Percentiles rank a stretch among this genome's conserved stretches.
These are phyloP conservation scores for Triticum urartu DNA, from an alignment of 176 grass and related monocot species.

Conservation along the genomic window DNA sequence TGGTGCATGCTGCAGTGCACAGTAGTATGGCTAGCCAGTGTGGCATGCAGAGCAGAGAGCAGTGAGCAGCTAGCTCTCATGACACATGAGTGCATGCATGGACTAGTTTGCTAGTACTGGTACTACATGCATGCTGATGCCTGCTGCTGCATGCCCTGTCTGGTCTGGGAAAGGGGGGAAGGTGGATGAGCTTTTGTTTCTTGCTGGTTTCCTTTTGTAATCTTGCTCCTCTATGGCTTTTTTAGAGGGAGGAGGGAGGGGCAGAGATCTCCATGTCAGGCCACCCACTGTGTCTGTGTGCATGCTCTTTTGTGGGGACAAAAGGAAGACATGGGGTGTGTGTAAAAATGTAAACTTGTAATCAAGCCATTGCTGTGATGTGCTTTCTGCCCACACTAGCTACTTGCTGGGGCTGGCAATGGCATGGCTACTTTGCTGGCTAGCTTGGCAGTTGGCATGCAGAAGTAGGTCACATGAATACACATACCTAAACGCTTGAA, in stretches of 20 bases:
- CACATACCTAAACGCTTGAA: background rate
- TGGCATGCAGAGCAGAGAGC: slow-evolving; percentile 31
- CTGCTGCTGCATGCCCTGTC: slow-evolving; percentile 35
- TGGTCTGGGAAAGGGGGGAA: slow-evolving; percentile 34
- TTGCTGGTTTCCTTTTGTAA: slow-evolving; percentile 48
- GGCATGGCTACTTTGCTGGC: background rate
- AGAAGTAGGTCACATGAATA: slow-evolving; percentile 30
- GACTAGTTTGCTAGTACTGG: slow-evolving; percentile 17
- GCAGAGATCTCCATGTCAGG: slow-evolving; percentile 54
- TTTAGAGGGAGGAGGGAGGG: slow-evolving; percentile 18
- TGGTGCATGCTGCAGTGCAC: slow-evolving; percentile 38
- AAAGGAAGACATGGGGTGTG: slow-evolving; percentile 16
- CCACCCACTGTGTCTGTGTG: slow-evolving; percentile 32
- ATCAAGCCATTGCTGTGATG: slow-evolving; percentile 5
- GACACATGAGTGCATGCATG: slow-evolving; percentile 40
- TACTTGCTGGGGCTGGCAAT: slow-evolving; percentile 40
- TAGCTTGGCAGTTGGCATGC: background rate
- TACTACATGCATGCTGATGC: slow-evolving; percentile 32
- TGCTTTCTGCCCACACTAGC: slow-evolving; percentile 53
- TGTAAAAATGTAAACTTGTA: slow-evolving; percentile 37
- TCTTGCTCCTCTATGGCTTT: slow-evolving; percentile 37
- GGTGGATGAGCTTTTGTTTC: slow-evolving; percentile 49
- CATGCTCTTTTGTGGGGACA: slow-evolving; percentile 48
- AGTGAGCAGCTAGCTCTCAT: slow-evolving; percentile 35
- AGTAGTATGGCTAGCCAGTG: background rate